Base-by-base conservation (phyloP, 1,284 basidiomycete genomes). In the Puccinia brachypodii region DNA sequence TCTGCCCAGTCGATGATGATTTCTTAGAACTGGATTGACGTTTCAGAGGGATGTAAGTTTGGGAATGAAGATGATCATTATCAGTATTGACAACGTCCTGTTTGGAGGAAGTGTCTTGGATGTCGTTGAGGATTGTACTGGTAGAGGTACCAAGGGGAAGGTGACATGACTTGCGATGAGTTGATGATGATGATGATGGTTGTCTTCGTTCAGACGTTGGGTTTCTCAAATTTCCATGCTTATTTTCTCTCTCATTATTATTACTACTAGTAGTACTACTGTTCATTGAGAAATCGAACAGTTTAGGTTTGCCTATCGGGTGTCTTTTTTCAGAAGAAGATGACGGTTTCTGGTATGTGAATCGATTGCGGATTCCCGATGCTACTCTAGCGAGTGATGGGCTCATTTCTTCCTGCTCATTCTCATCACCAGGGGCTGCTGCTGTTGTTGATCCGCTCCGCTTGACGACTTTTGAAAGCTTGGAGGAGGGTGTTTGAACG, bases 381-480 rank as follows among this genome's bases (percentile, higher is more conserved):
- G 77, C 77, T 40, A 79, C 42, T 13, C 77, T 47, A n/a, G 77
- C 77, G 28, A 79, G 66, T 3, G 77, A 69, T 22, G 77, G 77
- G 31, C 77, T 79, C 31, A 79, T 60, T 25, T 79, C 77, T 58
- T 79, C 72, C 28, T 53, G 44, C 16, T 22, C 25, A n/a, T n/a
- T n/a, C n/a, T n/a, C 33, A 36, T 68, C 33, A 47, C 14, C n/a
- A 3, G 36, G 33, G 33, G 47, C 47, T 69, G n/a, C n/a, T 25
- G n/a, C 6, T 31, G 38, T 42, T 6, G 64, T 42, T 36, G 66
- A 47, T 60, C 33, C 19, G 33, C 53, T 58, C 33, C 72, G 44
- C 36, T 60, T 74, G 36, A 19, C 22, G 13, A 16, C 72, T 36
- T 58, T 74, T 11, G 72, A 58, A 6, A 74, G 53, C 13, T 74